These are phyloP conservation scores for Agastache rugosa DNA, from an alignment of 257 asterid genomes.

Conservation along the genomic window DNA sequence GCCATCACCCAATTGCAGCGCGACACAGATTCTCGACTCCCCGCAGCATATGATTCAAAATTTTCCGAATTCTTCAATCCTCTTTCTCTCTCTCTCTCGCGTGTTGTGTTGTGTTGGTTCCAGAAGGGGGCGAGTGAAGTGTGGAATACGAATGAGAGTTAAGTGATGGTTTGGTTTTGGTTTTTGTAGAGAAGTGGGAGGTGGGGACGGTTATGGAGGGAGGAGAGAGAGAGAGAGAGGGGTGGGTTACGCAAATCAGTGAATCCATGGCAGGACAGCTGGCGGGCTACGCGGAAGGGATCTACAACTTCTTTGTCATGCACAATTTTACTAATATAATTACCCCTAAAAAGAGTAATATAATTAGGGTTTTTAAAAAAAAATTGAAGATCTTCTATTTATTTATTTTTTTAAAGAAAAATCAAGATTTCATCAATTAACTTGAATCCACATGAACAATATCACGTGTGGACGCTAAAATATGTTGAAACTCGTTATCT, in stretches of 20 bases:
- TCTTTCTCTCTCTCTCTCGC: background rate
- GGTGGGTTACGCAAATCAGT: constrained; percentile 45
- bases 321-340: background rate
- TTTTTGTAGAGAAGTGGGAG: constrained; percentile 28
- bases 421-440: too few species aligned
- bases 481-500: too few species aligned
- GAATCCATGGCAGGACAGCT: constrained; percentile 71
- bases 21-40: background rate
- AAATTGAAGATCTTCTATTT: too few species aligned
- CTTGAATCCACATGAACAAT: too few species aligned
- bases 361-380: too few species aligned
- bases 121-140: constrained; percentile 40
- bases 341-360: too few species aligned
- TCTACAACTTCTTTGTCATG: constrained; percentile 35
- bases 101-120: background rate
- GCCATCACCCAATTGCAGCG: constrained; percentile 66
- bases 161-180: constrained; percentile 14
- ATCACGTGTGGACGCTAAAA: too few species aligned
- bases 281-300: constrained; percentile 65
- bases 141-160: constrained; percentile 47
- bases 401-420: too few species aligned
- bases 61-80: background rate
- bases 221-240: constrained; percentile 27
- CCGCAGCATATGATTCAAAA: constrained; percentile 29
- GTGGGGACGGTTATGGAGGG: constrained; percentile 14